Percentiles rank a stretch among this genome's conserved stretches.
Evolutionary conservation across 441 rosid genomes (phyloP).

Genomic region (Croton laevigatus): DNA sequence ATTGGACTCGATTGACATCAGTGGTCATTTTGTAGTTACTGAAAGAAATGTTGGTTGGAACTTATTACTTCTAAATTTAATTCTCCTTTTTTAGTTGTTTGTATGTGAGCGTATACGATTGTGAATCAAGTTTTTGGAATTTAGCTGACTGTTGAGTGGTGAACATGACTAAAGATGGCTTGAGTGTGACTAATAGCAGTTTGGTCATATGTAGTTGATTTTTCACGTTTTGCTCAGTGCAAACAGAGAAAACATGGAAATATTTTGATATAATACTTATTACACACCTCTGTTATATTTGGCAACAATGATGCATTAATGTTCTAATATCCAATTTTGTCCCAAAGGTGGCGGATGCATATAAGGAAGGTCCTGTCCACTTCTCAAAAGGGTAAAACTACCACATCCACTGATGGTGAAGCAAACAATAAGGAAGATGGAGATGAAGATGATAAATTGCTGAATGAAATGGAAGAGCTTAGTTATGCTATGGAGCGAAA

Average conservation of each 20-base stretch:
- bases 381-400: conserved; percentile 46
- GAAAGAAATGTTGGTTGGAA: not conserved
- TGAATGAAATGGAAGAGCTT: conserved; percentile 92
- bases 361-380: conserved; percentile 72
- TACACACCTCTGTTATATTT: not conserved
- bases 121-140: not conserved
- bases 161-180: not conserved
- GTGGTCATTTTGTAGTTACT: not conserved
- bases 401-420: conserved; percentile 35
- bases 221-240: not conserved
- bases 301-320: not conserved
- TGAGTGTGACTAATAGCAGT: not conserved
- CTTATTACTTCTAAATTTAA: not conserved
- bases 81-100: not conserved
- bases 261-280: not conserved
- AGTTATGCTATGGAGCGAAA: conserved; percentile 64
- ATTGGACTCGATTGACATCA: not conserved
- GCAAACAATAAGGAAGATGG: conserved; percentile 53
- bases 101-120: not conserved
- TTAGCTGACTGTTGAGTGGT: not conserved
- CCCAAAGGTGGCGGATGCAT: conserved; percentile 81
- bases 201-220: not conserved
- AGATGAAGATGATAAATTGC: conserved; percentile 76
- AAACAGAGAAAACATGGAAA: not conserved
- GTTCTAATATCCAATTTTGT: not conserved